Conservation (phyloP, 108 stramenopile species). For the Nitzschia putrida region DNA sequence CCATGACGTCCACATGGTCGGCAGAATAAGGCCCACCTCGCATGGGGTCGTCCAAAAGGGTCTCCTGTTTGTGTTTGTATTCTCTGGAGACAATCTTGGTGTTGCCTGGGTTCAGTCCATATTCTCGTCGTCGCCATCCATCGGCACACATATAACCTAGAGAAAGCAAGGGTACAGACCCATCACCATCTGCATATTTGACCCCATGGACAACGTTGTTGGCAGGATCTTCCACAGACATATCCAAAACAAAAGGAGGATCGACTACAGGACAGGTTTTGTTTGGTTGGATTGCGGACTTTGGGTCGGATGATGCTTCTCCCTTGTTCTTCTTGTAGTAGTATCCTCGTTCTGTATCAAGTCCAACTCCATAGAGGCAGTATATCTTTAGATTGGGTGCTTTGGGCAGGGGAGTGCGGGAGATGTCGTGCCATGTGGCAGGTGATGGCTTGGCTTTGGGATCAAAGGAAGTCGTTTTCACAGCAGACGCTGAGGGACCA, state of each 20-base stretch:
- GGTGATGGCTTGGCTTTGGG: slow-evolving; percentile 36
- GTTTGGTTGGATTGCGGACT: slow-evolving; percentile 9
- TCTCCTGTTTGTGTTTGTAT: slow-evolving; percentile 56
- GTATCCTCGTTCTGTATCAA: slow-evolving; percentile 80
- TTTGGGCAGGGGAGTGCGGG: slow-evolving; percentile 69
- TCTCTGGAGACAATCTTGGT: slow-evolving; percentile 69
- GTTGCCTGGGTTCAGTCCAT: slow-evolving; percentile 71
- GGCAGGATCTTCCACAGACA: slow-evolving; percentile 47
- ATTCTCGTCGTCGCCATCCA: slow-evolving; percentile 56
- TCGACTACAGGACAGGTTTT: slow-evolving; percentile 17
- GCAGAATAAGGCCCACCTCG: slow-evolving; percentile 71
- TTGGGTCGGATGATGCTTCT: slow-evolving; percentile 14
- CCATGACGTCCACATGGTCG: slow-evolving; percentile 90
- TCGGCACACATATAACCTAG: slow-evolving; percentile 85
- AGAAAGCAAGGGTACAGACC: slow-evolving; percentile 77
- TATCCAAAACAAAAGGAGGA: slow-evolving; percentile 68
- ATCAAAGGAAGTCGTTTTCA: slow-evolving; percentile 42
- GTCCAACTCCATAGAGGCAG: slow-evolving; percentile 84
- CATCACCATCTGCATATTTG: slow-evolving; percentile 77
- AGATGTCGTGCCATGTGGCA: slow-evolving; percentile 74
- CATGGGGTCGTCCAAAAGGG: slow-evolving; percentile 66
- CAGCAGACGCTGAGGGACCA: slow-evolving; percentile 37
- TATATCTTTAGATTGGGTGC: slow-evolving; percentile 85
- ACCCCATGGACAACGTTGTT: slow-evolving; percentile 63
- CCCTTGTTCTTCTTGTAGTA: slow-evolving; percentile 67